A percentile compares a stretch with the other conserved stretches of the same genome.
Evolutionary conservation across 2,329 filamentous ascomycete genomes (phyloP).

Genomic region (Fusarium sambucinum): DNA sequence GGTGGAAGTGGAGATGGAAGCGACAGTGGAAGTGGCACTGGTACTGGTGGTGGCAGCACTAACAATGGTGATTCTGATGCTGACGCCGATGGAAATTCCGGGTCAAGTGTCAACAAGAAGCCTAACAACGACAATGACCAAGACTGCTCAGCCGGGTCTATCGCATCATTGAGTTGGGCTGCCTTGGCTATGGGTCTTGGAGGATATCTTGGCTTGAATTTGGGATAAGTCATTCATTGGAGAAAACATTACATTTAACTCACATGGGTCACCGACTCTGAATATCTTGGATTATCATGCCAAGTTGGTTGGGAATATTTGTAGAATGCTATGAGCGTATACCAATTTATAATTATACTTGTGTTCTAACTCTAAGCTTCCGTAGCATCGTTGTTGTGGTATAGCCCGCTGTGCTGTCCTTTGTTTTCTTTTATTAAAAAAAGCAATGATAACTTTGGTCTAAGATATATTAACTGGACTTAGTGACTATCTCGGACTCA

Average conservation of each 20-base stretch:
- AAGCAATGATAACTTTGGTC: too few relatives aligned
- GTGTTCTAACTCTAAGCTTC: not conserved
- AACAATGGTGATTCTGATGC: not conserved
- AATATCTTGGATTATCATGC: not conserved
- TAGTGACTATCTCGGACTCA: too few relatives aligned
- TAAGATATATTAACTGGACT: too few relatives aligned
- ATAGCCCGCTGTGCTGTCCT: too few relatives aligned
- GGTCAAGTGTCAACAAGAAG: not conserved
- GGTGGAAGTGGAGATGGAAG: not conserved
- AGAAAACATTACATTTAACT: not conserved
- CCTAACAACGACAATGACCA: not conserved
- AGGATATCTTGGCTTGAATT: constrained; percentile 7
- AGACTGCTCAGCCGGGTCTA: constrained; percentile 22
- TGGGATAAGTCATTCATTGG: not conserved
- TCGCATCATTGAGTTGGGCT: constrained; percentile 3
- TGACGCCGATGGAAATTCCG: not conserved
- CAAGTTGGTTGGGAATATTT: not conserved
- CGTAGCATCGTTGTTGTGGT: too few relatives aligned
- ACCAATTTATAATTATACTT: not conserved
- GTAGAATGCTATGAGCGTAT: not conserved
- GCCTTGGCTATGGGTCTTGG: constrained; percentile 20
- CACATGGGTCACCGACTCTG: not conserved
- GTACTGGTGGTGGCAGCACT: not conserved
- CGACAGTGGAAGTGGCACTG: not conserved
- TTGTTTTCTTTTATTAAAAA: too few relatives aligned